These are phyloP conservation scores for Nidularia sp. DNA, from an alignment of 768 basidiomycete genomes.

Conservation along the genomic window DNA sequence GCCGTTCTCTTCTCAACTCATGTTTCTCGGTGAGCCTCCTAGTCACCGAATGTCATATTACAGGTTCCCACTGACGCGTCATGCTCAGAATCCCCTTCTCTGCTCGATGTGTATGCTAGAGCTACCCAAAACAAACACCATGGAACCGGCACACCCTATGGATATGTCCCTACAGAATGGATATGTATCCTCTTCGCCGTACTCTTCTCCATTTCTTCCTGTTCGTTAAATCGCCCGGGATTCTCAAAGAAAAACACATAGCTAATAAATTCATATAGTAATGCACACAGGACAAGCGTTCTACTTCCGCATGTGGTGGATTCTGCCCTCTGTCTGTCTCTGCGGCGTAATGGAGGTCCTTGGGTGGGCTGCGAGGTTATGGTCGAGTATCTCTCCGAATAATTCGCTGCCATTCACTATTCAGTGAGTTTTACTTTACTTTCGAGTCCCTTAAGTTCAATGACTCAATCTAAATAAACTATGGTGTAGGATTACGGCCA, in stretches of 20 bases:
- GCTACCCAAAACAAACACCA: neutral
- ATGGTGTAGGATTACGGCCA: slow-evolving; percentile 36
- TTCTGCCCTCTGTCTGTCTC: slow-evolving; percentile 16
- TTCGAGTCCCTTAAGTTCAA: neutral
- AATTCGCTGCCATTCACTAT: slow-evolving; percentile 11
- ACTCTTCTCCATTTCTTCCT: slow-evolving; percentile 33
- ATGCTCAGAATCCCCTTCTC: too few relatives aligned
- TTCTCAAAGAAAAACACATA: neutral
- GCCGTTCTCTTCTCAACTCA: too few relatives aligned
- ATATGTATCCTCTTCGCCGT: slow-evolving; percentile 33
- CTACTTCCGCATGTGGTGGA: slow-evolving; percentile 14
- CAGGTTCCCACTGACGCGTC: too few relatives aligned
- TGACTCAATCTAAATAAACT: neutral
- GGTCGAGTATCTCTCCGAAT: slow-evolving; percentile 11
- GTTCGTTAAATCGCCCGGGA: slow-evolving; percentile 13
- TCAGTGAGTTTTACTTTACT: slow-evolving; percentile 10
- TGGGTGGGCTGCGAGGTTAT: slow-evolving; percentile 15
- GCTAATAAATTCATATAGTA: slow-evolving; percentile 3
- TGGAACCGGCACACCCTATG: slow-evolving; percentile 16
- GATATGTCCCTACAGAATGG: slow-evolving; percentile 34
- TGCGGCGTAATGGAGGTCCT: slow-evolving; percentile 15
- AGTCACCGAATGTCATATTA: too few relatives aligned
- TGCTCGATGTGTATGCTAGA: too few relatives aligned
- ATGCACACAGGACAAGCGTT: slow-evolving; percentile 12
- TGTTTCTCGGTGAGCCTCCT: too few relatives aligned